A percentile compares a stretch with the other conserved stretches of the same genome.
phyloP scores from a whole-genome alignment of 257 asterid genomes.

The Gentiana dahurica region DNA sequence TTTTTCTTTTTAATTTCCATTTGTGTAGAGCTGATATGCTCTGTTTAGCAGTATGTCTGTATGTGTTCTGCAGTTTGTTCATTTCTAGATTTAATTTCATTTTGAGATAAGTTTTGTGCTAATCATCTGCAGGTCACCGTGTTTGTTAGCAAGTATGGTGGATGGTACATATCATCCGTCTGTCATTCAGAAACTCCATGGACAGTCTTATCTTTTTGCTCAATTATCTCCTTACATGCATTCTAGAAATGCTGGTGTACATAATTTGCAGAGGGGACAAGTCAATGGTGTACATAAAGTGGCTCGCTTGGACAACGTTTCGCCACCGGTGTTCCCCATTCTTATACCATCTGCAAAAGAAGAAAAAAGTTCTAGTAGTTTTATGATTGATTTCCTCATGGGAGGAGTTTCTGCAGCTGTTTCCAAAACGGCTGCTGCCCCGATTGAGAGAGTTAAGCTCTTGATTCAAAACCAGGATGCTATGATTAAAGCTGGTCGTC shows the following conservation, averaged over 20 bases:
- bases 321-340: neutral
- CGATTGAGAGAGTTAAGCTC: no score
- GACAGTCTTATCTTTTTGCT: constrained; percentile 2
- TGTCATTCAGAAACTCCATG: constrained; percentile 8
- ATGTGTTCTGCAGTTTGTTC: no score
- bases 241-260: neutral
- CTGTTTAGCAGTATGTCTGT: no score
- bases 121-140: no score
- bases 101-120: no score
- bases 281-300: constrained; percentile 4
- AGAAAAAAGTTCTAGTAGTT: constrained; percentile 6
- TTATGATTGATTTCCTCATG: constrained; percentile 17
- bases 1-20: no score
- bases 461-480: constrained; percentile 22
- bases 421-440: no score
- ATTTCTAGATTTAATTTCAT: no score
- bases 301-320: constrained; percentile 1
- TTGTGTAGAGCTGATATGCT: no score
- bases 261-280: constrained; percentile 1
- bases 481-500: constrained; percentile 17
- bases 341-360: constrained; percentile 13
- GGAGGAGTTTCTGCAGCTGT: constrained; percentile 22
- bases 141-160: no score
- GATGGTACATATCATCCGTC: constrained; percentile 2
- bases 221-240: constrained; percentile 5